Evolutionary conservation across 2,329 filamentous ascomycete genomes (phyloP), one percentile per base, ranked within the genome.

Genomic region (Pseudogymnoascus sp.): DNA sequence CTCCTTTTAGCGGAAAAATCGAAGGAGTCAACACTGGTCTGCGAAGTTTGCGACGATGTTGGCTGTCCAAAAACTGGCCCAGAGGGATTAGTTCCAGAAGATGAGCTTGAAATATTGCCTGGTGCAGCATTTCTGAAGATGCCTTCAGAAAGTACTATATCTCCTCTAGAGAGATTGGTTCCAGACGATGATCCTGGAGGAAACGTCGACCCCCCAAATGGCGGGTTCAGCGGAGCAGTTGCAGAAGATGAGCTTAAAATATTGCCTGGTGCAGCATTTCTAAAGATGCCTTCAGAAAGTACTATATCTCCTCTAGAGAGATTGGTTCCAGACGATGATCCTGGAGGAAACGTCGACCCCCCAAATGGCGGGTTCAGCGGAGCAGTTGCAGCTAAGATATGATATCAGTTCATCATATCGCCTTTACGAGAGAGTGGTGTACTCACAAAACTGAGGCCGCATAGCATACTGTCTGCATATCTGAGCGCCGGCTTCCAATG

Each of bases 381-480:
- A 11, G 44, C 11, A 54, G 44, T 33, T 31, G 26, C 8, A 4
- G n/a, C 26, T 33, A 33, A 6, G 26, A 33, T 17, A 33, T 54
- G 26, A 33, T 17, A 33, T 54, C 31, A 54, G n/a, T 17, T 54
- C n/a, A 31, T 33, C 11, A 54, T 33, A 8, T 10, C 2, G 4
- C 26, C 4, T 24, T 11, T 54, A 31, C 2, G n/a, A 11, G 8
- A 11, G 5, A 33, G 8, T 6, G 8, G 2, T 17, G 17, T 54
- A 17, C 44, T 54, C 44, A 54, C 44, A 54, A 17, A 5, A 17
- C 26, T 54, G 44, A 1, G 44, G 44, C 2, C 64, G 44, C 36
- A 60, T 64, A 17, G 63, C 63, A 54, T 68, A 64, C 37, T 63
- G 63, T 36, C 63, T 67, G 63, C 65, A 67, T 41, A 64, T 65